Conservation (phyloP, 257 asterid genomes). For the Henckelia pumila region DNA sequence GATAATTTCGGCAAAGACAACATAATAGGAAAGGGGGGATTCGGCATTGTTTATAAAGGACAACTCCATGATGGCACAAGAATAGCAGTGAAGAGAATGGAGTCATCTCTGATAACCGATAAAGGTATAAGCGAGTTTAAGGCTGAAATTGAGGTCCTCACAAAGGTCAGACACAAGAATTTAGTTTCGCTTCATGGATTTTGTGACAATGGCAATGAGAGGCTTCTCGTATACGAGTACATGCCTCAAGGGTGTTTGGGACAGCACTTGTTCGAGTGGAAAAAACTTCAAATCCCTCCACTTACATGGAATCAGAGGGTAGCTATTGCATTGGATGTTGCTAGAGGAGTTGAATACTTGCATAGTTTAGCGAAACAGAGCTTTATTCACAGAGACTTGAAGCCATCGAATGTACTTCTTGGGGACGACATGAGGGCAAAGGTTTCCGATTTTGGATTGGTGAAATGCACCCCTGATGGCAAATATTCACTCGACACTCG, state of each 20-base stretch:
- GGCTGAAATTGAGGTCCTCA: conserved; percentile 87
- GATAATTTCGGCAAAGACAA: conserved; percentile 50
- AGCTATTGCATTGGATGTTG: conserved; percentile 75
- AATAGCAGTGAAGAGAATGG: conserved; percentile 93
- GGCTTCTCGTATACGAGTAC: conserved; percentile 80
- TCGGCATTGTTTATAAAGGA: conserved; percentile 78
- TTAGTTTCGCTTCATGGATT: conserved; percentile 79
- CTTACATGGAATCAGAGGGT: conserved; percentile 74
- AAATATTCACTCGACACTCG: conserved; percentile 59
- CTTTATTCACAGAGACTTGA: too few relatives aligned
- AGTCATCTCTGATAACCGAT: conserved; percentile 35
- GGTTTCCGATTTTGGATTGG: conserved; percentile 94
- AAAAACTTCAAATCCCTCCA: conserved; percentile 33
- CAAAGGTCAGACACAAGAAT: conserved; percentile 70
- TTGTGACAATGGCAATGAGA: conserved; percentile 65
- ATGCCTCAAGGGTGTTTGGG: conserved; percentile 87
- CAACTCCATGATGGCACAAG: conserved; percentile 58
- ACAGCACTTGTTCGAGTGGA: conserved; percentile 51
- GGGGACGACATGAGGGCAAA: conserved; percentile 89
- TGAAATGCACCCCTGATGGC: conserved; percentile 65
- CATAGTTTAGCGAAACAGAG: conserved; percentile 78
- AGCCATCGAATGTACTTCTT: conserved; percentile 77
- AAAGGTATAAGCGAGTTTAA: conserved; percentile 66
- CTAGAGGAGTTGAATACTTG: conserved; percentile 86
- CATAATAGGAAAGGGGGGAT: conserved; percentile 78